Conservation (phyloP, 2,329 filamentous ascomycete species). For the Colletotrichum sp. region DNA sequence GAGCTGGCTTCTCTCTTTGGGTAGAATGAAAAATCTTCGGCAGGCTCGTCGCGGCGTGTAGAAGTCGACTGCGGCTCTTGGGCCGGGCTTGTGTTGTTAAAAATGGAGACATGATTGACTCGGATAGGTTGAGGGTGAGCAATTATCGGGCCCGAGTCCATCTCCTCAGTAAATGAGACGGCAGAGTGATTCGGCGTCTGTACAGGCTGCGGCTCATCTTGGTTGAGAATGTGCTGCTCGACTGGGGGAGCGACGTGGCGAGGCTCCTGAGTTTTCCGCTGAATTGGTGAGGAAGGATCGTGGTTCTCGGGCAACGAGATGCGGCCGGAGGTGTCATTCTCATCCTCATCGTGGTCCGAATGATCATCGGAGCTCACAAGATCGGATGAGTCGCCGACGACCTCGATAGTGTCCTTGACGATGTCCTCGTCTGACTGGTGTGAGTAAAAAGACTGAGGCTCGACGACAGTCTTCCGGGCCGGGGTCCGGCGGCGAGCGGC, state of each 20-base stretch:
- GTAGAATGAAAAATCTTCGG: constrained; percentile 2
- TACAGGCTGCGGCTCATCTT: not conserved
- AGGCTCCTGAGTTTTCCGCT: not conserved
- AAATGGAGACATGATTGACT: constrained; percentile 17
- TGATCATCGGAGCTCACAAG: constrained; percentile 34
- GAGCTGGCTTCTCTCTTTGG: constrained; percentile 15
- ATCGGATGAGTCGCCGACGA: constrained; percentile 44
- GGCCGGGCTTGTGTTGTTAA: not conserved
- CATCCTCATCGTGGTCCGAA: constrained; percentile 21
- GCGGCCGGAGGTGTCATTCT: not conserved
- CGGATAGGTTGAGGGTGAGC: constrained; percentile 20
- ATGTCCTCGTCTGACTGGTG: constrained; percentile 43
- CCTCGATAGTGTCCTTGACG: constrained; percentile 63
- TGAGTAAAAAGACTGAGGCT: constrained; percentile 6
- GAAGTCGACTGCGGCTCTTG: not conserved
- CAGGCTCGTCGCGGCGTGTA: not conserved
- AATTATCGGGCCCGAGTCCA: constrained; percentile 7
- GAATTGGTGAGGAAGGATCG: constrained; percentile 10
- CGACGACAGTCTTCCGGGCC: constrained; percentile 40
- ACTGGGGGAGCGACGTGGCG: not conserved
- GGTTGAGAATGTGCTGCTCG: not conserved
- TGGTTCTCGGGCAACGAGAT: not conserved
- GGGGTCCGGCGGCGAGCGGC: constrained; percentile 41
- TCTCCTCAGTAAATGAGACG: not conserved
- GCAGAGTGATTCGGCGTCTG: not conserved